Conservation (phyloP, 2,329 filamentous ascomycete species). For the Calonectria fujianensis region DNA sequence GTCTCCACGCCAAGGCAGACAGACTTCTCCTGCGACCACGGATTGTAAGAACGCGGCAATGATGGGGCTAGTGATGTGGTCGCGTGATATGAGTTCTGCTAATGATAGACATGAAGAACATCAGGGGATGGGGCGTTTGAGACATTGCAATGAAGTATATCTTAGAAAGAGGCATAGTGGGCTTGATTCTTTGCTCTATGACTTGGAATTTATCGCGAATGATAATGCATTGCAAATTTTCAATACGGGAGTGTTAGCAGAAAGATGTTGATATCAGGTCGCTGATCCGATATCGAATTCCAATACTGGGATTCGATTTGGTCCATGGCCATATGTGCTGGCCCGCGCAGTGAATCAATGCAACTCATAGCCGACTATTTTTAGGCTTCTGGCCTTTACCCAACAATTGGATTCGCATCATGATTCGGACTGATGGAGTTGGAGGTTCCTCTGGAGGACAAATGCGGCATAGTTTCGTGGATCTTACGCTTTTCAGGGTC, state of each 20-base stretch:
- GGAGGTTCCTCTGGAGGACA: slow-evolving; percentile 12
- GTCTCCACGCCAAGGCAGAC: background rate
- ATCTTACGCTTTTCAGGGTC: slow-evolving; percentile 10
- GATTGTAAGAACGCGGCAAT: background rate
- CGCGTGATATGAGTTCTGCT: slow-evolving; percentile 1
- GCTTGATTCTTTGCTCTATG: background rate
- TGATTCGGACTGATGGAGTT: slow-evolving; percentile 11
- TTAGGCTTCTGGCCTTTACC: background rate
- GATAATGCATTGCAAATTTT: background rate
- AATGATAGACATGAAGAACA: background rate
- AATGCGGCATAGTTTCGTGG: slow-evolving; percentile 23
- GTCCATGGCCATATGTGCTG: background rate
- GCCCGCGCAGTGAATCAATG: background rate
- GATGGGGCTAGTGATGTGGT: slow-evolving; percentile 5
- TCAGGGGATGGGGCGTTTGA: background rate
- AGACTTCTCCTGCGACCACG: too few relatives aligned
- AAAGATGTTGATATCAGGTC: background rate
- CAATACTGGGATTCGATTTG: background rate
- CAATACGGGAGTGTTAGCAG: background rate
- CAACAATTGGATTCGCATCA: background rate
- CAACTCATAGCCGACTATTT: background rate
- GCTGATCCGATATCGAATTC: background rate
- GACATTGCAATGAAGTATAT: background rate
- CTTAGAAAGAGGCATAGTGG: background rate
- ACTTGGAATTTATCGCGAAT: background rate